A percentile compares a stretch with the other conserved stretches of the same genome.
Evolutionary conservation across 1,284 basidiomycete genomes (phyloP).

Genomic region (Anthracocystis walkeri): DNA sequence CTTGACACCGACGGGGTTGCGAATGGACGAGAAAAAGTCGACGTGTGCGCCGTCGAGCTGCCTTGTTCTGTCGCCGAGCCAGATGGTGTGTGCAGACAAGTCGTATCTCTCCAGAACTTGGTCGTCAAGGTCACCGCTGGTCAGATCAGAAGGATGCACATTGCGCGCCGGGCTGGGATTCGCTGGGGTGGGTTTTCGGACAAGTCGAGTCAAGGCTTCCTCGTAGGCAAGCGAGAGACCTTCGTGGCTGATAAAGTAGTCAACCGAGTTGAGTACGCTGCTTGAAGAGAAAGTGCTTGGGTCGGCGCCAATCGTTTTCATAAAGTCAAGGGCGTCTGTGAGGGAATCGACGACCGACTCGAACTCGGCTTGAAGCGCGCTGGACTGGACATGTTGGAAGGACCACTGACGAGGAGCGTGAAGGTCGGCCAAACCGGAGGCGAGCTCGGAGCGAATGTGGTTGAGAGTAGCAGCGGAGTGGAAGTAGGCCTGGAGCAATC

Average conservation of each 20-base stretch:
- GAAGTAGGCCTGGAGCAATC: slow-evolving; percentile 89
- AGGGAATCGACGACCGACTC: slow-evolving; percentile 85
- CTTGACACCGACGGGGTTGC: slow-evolving; percentile 96
- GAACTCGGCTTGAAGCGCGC: slow-evolving; percentile 82
- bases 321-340: slow-evolving; percentile 92
- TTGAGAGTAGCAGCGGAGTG: slow-evolving; percentile 94
- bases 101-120: slow-evolving; percentile 76
- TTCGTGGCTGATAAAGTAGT: slow-evolving; percentile 95
- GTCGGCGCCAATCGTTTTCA: slow-evolving; percentile 82
- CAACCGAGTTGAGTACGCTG: slow-evolving; percentile 85
- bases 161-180: slow-evolving; percentile 33
- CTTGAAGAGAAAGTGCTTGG: slow-evolving; percentile 73
- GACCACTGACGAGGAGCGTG: slow-evolving; percentile 94
- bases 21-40: slow-evolving; percentile 82
- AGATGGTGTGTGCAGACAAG: slow-evolving; percentile 91
- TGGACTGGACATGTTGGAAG: slow-evolving; percentile 87
- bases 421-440: slow-evolving; percentile 86
- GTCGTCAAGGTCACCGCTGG: slow-evolving; percentile 35
- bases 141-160: slow-evolving; percentile 28
- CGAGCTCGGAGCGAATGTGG: slow-evolving; percentile 86
- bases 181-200: slow-evolving; percentile 38
- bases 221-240: slow-evolving; percentile 94
- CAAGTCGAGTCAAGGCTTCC: slow-evolving; percentile 84
- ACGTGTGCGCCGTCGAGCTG: slow-evolving; percentile 92
- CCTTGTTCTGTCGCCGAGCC: slow-evolving; percentile 97